Percentiles rank a stretch among this genome's conserved stretches.
Conservation (phyloP, 139 green algal species). For the Klebsormidium nitens region DNA sequence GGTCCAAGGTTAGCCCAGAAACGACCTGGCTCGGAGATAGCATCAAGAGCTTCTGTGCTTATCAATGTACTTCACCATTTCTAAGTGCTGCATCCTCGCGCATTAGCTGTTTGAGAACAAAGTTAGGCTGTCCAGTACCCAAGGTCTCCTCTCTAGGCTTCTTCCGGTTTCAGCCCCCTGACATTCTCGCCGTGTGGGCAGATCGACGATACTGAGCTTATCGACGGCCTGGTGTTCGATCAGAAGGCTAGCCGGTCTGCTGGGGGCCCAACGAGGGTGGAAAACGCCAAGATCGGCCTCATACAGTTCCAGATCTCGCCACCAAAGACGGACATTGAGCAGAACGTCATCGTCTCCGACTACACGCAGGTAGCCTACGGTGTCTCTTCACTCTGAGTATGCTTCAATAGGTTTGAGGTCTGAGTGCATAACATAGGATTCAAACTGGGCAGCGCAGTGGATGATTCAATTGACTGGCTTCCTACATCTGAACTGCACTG, state of each 20-base stretch:
- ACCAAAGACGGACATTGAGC: conserved; percentile 98
- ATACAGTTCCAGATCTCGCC: conserved; percentile 94
- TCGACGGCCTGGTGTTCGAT: conserved; percentile 95
- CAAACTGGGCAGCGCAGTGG: no score
- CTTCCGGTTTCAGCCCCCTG: not conserved
- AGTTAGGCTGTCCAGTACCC: not conserved
- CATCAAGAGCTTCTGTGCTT: no score
- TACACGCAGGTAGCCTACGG: conserved; percentile 53
- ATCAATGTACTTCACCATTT: no score
- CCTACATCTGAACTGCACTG: no score
- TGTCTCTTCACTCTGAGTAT: not conserved
- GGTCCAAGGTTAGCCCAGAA: no score
- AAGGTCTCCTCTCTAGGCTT: not conserved
- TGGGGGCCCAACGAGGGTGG: conserved; percentile 79
- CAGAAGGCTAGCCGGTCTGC: conserved; percentile 82
- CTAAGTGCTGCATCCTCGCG: not conserved
- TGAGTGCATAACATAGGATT: conserved; percentile 4
- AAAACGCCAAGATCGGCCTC: conserved; percentile 93
- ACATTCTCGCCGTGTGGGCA: no score
- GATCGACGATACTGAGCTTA: conserved; percentile 91
- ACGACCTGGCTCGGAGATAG: no score
- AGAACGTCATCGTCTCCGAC: conserved; percentile 91
- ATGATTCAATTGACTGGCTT: no score
- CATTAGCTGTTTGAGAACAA: no score
- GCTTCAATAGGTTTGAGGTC: not conserved